Evolutionary conservation across 768 basidiomycete genomes (phyloP), one percentile per base, ranked within the genome.

Genomic region (Steccherinum ochraceum): DNA sequence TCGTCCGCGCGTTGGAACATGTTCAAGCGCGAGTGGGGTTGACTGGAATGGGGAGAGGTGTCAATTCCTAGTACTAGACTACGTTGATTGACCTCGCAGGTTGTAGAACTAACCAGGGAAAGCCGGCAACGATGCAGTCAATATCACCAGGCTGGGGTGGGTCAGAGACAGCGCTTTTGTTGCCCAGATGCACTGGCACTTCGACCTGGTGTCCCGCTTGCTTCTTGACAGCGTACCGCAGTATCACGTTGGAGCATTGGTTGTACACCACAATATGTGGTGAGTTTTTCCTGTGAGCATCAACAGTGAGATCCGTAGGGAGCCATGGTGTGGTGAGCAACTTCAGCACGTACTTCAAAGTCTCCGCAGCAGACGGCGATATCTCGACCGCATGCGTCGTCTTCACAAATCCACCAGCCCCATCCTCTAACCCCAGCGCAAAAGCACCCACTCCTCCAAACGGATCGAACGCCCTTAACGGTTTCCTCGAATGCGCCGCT

Each of bases 1-100:
- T 91, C 87, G 53, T 81, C 73, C 4, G 81, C 83, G 51, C 72
- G 79, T 49, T 78, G 78, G 59, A 69, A 88, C 79, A 81, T 86
- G 61, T 91, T 91, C 18, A 89, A 62, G 0, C 64, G 61, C 0
- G 88, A 90, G 59, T 90, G 88, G 2, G 82, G 76, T 64, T 89
- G 88, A 60, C 87, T 89, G 51, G 40, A 45, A 12, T n/a, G n/a
- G n/a, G n/a, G n/a, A 5, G 20, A 12, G 44, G 25, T 55, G 13
- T 30, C n/a, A 40, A 52, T 24, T 12, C 23, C 21, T 5, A 26
- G 7, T 11, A 47, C 12, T 21, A n/a, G n/a, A n/a, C n/a, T n/a
- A n/a, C n/a, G n/a, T n/a, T n/a, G n/a, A n/a, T n/a, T n/a, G n/a
- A n/a, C n/a, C n/a, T n/a, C n/a, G n/a, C n/a, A n/a, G n/a, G n/a